Percentiles rank a stretch among this genome's conserved stretches.
Conservation (phyloP, 2,329 filamentous ascomycete species). For the Penicillium sp. region DNA sequence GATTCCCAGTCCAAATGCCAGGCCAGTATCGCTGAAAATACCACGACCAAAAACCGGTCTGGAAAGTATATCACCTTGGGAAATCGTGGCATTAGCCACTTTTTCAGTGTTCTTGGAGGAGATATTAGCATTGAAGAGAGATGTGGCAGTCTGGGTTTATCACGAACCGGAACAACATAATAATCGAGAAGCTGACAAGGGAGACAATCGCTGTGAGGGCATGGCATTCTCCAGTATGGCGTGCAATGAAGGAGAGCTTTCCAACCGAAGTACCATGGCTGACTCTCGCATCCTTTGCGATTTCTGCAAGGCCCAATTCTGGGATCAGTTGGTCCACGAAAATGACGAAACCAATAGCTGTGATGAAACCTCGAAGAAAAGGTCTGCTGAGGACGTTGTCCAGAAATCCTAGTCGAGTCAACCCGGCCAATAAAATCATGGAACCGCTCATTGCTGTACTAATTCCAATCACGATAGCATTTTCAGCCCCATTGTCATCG, state of each 20-base stretch:
- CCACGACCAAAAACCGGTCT: conserved; percentile 87
- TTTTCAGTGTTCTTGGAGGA: conserved; percentile 72
- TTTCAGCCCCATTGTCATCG: conserved; percentile 70
- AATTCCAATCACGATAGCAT: conserved; percentile 84
- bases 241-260: conserved; percentile 79
- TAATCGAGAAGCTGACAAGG: conserved; percentile 78
- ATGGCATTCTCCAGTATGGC: conserved; percentile 70
- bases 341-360: conserved; percentile 94
- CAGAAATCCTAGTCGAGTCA: conserved; percentile 85
- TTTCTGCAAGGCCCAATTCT: conserved; percentile 74
- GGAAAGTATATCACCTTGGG: conserved; percentile 85
- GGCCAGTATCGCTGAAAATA: conserved; percentile 78
- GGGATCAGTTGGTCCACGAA: conserved; percentile 93
- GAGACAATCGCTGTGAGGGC: conserved; percentile 76
- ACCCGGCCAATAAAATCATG: conserved; percentile 83
- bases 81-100: conserved; percentile 75
- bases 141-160: neutral
- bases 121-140: conserved; percentile 18
- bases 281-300: conserved; percentile 66
- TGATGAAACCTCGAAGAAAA: conserved; percentile 94
- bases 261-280: conserved; percentile 84
- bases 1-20: conserved; percentile 78
- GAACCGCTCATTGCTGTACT: conserved; percentile 85
- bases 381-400: conserved; percentile 93
- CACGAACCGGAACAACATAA: conserved; percentile 83